Evolutionary conservation across 2,329 filamentous ascomycete species (phyloP), one percentile per base, ranked within the genome.

Genomic region (Apiospora hydei): DNA sequence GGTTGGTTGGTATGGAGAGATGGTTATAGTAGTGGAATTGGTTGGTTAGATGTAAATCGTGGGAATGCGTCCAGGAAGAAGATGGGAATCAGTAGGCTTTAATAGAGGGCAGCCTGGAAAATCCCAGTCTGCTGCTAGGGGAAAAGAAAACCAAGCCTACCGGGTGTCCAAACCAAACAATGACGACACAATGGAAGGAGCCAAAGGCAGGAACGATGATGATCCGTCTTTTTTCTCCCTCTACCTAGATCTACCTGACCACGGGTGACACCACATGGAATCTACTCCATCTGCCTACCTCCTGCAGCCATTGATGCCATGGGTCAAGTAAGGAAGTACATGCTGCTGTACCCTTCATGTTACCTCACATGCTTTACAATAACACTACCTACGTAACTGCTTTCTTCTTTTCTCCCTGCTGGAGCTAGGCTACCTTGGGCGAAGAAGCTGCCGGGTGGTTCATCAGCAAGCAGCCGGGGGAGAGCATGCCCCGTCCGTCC

Each of bases 131-230:
- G 57, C 57, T 64, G 57, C 57, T 64, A 64, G 18, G 30, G 30
- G 34, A 41, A 64, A 64, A 24, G 57, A n/a, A 41, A 14, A n/a
- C 10, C 34, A 64, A 64, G 57, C 57, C 57, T 41, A 41, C 57
- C 57, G 18, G 57, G 57, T 64, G 57, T 64, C 38, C 67, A 49
- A 49, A 69, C 67, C 67, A 49, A 69, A 69, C 67, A 69, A 69
- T 69, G 67, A 69, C 67, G 67, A 69, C 44, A 49, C 30, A 47
- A 30, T 64, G 57, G 57, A 30, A 64, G 34, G 57, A 69, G 44
- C 44, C 67, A 49, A 49, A 69, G 49, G 44, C 67, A 69, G 67
- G 67, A 46, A 69, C 67, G 43, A 49, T 49, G 67, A 69, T 69
- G 67, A 34, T 34, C 47, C 67, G 47, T 38, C 67, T 68, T 53